These are phyloP conservation scores for Aureobasidium sp. DNA, from an alignment of 2,329 filamentous ascomycete genomes.

Conservation along the genomic window DNA sequence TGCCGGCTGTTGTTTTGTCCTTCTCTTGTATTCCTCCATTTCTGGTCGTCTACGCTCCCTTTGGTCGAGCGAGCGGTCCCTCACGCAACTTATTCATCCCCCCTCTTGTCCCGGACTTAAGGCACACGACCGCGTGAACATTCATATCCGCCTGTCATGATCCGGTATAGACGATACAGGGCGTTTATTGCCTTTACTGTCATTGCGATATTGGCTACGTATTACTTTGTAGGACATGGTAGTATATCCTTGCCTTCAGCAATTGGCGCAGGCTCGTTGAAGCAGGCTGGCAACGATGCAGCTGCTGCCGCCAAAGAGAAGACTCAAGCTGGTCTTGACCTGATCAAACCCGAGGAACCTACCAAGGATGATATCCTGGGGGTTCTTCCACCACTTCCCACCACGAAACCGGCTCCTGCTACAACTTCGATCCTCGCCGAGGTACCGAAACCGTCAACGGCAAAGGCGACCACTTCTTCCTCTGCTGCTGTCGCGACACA, in stretches of 20 bases:
- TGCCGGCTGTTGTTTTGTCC: background rate
- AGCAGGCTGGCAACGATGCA: conserved; percentile 2
- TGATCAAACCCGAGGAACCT: background rate
- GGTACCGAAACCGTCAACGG: background rate
- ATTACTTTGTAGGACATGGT: conserved; percentile 36
- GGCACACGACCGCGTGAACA: background rate
- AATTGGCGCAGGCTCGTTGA: conserved; percentile 13
- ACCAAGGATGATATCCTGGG: background rate
- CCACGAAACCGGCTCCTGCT: background rate
- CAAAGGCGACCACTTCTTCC: background rate
- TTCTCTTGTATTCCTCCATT: background rate
- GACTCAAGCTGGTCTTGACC: conserved; percentile 2
- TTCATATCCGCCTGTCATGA: conserved; percentile 22
- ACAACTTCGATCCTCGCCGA: background rate
- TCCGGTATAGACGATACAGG: conserved; percentile 54
- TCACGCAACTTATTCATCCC: background rate
- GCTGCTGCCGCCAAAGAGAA: background rate
- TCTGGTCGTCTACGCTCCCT: background rate
- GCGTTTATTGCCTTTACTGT: conserved; percentile 49
- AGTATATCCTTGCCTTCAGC: conserved; percentile 11
- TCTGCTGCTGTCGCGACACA: background rate
- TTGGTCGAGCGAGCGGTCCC: background rate
- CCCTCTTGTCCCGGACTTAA: conserved; percentile 1
- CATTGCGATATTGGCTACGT: conserved; percentile 45
- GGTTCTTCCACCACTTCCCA: background rate